phyloP scores from a whole-genome alignment of 202 grass and related monocot species.

The Carex arenaria region DNA sequence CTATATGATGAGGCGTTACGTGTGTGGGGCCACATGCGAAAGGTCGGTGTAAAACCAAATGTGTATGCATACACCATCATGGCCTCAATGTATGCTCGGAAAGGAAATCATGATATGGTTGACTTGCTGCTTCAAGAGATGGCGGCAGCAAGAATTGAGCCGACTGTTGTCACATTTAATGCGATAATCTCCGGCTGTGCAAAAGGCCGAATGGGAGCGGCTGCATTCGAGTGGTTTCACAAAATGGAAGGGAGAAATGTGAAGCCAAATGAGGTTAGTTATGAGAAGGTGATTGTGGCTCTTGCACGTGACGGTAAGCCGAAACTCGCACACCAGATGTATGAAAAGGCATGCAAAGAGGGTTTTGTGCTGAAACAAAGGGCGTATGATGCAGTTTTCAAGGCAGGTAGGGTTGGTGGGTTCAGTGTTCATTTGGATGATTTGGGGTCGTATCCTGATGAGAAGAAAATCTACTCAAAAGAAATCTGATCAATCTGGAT shows the following conservation, averaged over 20 bases:
- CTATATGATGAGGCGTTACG: conserved; percentile 60
- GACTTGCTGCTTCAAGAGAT: conserved; percentile 56
- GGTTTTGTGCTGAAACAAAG: conserved; percentile 57
- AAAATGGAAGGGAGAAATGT: conserved; percentile 58
- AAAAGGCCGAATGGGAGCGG: conserved; percentile 31
- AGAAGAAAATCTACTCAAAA: conserved; percentile 29
- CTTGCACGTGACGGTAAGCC: conserved; percentile 64
- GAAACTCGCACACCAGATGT: conserved; percentile 82
- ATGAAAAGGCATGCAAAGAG: conserved; percentile 45
- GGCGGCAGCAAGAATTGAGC: conserved; percentile 39
- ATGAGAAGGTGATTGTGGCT: conserved; percentile 67
- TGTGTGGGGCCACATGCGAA: conserved; percentile 87
- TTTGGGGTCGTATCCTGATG: conserved; percentile 25
- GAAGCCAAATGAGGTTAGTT: conserved; percentile 69
- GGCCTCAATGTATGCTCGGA: conserved; percentile 61
- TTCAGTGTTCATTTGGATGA: conserved; percentile 31
- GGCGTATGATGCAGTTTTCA: conserved; percentile 53
- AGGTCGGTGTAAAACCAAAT: conserved; percentile 64
- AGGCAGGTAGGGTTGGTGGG: conserved; percentile 38
- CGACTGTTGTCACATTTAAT: conserved; percentile 85
- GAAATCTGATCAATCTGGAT: conserved; percentile 27
- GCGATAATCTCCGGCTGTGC: conserved; percentile 66
- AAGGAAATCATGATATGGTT: conserved; percentile 52
- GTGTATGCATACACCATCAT: conserved; percentile 74
- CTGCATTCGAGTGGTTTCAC: conserved; percentile 85